Conservation (phyloP, 2,329 filamentous ascomycete genomes). For the Fusarium nanum region DNA sequence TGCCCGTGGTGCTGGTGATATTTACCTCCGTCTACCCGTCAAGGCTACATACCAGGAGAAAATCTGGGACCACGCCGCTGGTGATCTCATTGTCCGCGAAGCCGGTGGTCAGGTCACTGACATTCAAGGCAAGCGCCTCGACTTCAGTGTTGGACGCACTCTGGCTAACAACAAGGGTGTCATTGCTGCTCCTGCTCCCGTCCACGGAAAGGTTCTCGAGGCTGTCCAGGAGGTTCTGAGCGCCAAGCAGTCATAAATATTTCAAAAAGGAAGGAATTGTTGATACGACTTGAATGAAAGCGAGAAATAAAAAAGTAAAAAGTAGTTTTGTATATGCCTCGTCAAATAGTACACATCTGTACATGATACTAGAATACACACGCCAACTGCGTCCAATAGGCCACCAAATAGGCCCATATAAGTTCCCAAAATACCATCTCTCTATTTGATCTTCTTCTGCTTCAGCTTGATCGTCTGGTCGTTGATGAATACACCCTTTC, state of each 20-base stretch:
- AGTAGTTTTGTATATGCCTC: conserved; percentile 47
- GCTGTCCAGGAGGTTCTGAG: conserved; percentile 84
- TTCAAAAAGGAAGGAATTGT: not conserved
- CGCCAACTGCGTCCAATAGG: conserved; percentile 43
- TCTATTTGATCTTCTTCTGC: conserved; percentile 94
- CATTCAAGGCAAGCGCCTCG: conserved; percentile 82
- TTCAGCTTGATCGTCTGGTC: conserved; percentile 98
- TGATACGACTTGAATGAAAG: conserved; percentile 14
- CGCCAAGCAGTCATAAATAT: conserved; percentile 45
- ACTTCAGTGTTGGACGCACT: conserved; percentile 89
- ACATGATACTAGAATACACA: conserved; percentile 48
- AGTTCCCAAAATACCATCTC: conserved; percentile 9
- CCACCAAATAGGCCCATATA: conserved; percentile 20
- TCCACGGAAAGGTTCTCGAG: conserved; percentile 80
- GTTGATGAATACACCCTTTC: conserved; percentile 98
- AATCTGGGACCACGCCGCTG: conserved; percentile 99
- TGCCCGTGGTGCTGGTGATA: conserved; percentile 90
- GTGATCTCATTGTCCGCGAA: conserved; percentile 92
- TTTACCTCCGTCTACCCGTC: conserved; percentile 91
- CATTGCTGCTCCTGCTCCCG: conserved; percentile 82
- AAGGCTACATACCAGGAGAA: conserved; percentile 94
- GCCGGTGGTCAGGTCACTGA: conserved; percentile 94
- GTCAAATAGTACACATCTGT: conserved; percentile 50
- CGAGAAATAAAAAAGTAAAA: conserved; percentile 31
- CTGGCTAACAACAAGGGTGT: conserved; percentile 93